Base-by-base conservation (phyloP, 768 basidiomycete species). In the Podaxis rugospora region DNA sequence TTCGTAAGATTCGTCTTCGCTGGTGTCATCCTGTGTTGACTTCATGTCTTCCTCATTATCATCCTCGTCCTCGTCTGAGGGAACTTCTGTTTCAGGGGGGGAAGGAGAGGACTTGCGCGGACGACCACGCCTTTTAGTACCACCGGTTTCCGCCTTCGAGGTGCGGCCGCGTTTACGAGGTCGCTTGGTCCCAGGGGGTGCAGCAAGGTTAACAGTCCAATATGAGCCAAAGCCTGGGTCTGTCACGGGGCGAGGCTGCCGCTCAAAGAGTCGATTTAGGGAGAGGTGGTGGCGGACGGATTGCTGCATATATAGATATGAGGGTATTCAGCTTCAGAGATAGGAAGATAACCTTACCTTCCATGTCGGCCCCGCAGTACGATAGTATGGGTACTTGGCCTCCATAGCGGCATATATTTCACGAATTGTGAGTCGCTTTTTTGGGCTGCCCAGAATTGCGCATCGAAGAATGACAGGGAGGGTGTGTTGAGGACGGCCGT, bases 361-460 rank as follows among this genome's bases (percentile, higher is more conserved):
- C 91, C 91, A 93, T 11, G 90, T 91, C 28, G 86, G 82, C 36
- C 91, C 91, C 40, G 91, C 89, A 14, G 84, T 87, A 71, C 81
- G 85, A 73, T 91, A 93, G 67, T 90, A 93, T 9, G 83, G 81
- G 68, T 92, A 93, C 72, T 93, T 93, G 35, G 81, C 80, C 75
- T 93, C 91, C 89, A 93, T 93, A 16, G 89, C 87, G 9, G 88
- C 88, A 66, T 93, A 93, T 61, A 93, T 92, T 67, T 92, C 90
- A 51, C 90, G 81, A 66, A 93, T 92, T 11, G 91, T 93, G 28
- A 93, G 77, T 23, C 90, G 84, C 67, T 87, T 85, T 64, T 84
- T 83, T 9, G 85, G 79, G 68, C 88, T 89, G 42, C 91, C 91
- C 51, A 93, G 76, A 66, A 93, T 93, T 27, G 91, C 88, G 67